These are phyloP conservation scores for Mycosarcoma mackinlayi DNA, from an alignment of 1,284 basidiomycete genomes.

Conservation along the genomic window DNA sequence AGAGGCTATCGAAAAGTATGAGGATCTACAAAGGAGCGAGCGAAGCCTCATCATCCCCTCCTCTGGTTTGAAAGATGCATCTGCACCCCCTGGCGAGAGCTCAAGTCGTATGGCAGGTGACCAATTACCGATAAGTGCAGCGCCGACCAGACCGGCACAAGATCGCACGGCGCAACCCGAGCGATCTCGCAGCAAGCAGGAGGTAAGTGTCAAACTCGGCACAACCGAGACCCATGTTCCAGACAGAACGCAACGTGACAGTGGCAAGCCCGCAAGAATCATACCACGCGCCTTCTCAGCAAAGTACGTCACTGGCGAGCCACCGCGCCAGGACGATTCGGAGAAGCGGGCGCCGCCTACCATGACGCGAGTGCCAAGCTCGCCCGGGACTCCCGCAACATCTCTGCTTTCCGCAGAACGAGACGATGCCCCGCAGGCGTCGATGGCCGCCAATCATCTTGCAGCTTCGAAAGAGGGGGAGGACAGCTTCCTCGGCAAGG, in stretches of 20 bases:
- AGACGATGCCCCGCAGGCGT: conserved; percentile 3
- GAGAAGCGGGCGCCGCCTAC: conserved; percentile 11
- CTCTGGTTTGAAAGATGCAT: conserved; percentile 27
- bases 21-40: conserved; percentile 41
- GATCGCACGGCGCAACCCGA: conserved; percentile 2
- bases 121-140: not conserved
- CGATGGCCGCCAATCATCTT: not conserved
- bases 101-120: not conserved
- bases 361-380: conserved; percentile 27
- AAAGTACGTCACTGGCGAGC: conserved; percentile 47
- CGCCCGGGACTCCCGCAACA: conserved; percentile 28
- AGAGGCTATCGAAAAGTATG: conserved; percentile 40
- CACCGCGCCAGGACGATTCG: conserved; percentile 17
- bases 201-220: not conserved
- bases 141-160: not conserved
- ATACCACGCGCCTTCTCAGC: conserved; percentile 42
- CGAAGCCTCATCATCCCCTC: conserved; percentile 38
- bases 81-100: conserved; percentile 7
- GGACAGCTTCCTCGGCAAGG: conserved; percentile 67
- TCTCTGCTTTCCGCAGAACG: conserved; percentile 12
- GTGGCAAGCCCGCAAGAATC: conserved; percentile 7
- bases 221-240: not conserved
- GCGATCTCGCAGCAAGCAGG: conserved; percentile 4
- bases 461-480: conserved; percentile 26
- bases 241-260: conserved; percentile 5